Percentiles rank a stretch among this genome's conserved stretches.
Conservation (phyloP, 495 filamentous ascomycete species). For the Stereocaulon alpinum region DNA sequence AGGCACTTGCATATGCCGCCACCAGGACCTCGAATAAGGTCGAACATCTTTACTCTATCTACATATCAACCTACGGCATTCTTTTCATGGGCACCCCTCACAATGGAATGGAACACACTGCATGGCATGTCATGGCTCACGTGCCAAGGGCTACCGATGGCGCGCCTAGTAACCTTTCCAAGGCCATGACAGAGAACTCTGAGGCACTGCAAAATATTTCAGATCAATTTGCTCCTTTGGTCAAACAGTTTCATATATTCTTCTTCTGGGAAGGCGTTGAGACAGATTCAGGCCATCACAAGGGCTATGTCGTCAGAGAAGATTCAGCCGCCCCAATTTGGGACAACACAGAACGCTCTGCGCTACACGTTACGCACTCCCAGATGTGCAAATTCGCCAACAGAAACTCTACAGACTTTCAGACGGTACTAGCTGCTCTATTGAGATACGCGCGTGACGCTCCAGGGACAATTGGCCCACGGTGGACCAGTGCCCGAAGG, state of each 20-base stretch:
- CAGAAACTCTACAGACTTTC: slow-evolving; percentile 3
- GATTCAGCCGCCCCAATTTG: slow-evolving; percentile 29
- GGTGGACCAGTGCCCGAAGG: slow-evolving; percentile 10
- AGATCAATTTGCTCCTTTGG: slow-evolving; percentile 29
- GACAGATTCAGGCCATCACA: slow-evolving; percentile 18
- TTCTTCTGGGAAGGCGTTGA: slow-evolving; percentile 31
- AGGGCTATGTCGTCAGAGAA: slow-evolving; percentile 30
- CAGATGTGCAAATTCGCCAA: slow-evolving; percentile 20
- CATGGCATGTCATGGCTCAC: slow-evolving; percentile 9
- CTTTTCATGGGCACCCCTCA: slow-evolving; percentile 32
- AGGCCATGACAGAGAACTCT: slow-evolving; percentile 19
- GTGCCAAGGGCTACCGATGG: not conserved
- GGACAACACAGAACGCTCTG: slow-evolving; percentile 27
- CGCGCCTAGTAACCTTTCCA: slow-evolving; percentile 7
- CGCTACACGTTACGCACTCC: slow-evolving; percentile 24
- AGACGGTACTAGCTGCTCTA: slow-evolving; percentile 5
- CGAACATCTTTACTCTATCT: slow-evolving; percentile 25
- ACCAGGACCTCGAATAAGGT: slow-evolving; percentile 17
- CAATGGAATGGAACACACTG: slow-evolving; percentile 7
- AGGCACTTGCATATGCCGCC: slow-evolving; percentile 25
- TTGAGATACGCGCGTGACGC: slow-evolving; percentile 6
- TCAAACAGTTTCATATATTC: slow-evolving; percentile 29
- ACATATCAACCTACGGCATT: slow-evolving; percentile 25
- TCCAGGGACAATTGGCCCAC: not conserved
- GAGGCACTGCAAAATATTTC: slow-evolving; percentile 29